Conservation (phyloP, 371 early-diverging fungal genomes). For the Homolaphlyctis polyrhiza region DNA sequence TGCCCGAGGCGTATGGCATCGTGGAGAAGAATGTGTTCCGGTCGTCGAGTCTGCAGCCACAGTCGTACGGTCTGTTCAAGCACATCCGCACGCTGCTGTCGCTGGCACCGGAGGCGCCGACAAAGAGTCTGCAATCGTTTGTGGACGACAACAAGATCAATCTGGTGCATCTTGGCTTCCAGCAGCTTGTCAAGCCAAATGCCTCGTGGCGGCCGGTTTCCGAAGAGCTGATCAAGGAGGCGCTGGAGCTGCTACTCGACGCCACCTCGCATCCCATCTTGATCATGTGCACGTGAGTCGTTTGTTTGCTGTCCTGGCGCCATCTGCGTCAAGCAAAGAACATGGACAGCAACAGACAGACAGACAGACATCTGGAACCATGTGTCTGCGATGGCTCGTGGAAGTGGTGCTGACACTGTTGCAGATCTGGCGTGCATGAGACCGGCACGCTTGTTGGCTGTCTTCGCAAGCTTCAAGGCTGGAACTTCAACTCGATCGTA, state of each 20-base stretch:
- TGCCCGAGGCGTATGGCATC: slow-evolving; percentile 88
- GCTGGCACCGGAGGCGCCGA: slow-evolving; percentile 81
- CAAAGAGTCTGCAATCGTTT: slow-evolving; percentile 68
- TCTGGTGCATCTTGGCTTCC: slow-evolving; percentile 72
- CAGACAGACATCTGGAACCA: neutral
- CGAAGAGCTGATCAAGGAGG: slow-evolving; percentile 87
- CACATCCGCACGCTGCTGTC: slow-evolving; percentile 73
- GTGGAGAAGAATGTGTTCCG: slow-evolving; percentile 87
- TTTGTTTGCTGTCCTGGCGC: neutral
- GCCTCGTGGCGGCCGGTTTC: slow-evolving; percentile 84
- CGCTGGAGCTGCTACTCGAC: slow-evolving; percentile 77
- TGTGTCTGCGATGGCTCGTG: neutral
- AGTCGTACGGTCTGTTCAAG: slow-evolving; percentile 68
- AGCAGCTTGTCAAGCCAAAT: slow-evolving; percentile 34
- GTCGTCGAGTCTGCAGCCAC: slow-evolving; percentile 65
- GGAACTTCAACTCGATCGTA: slow-evolving; percentile 94
- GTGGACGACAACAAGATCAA: slow-evolving; percentile 74
- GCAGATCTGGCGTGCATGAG: slow-evolving; percentile 67
- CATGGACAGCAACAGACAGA: neutral
- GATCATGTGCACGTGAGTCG: slow-evolving; percentile 80
- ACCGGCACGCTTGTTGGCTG: slow-evolving; percentile 86
- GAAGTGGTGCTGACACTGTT: slow-evolving; percentile 2
- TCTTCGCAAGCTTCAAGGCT: slow-evolving; percentile 83
- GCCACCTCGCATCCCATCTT: slow-evolving; percentile 75
- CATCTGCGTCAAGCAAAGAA: neutral